These are phyloP conservation scores for Basidiobolus meristosporus DNA, from an alignment of 371 early-diverging fungal genomes.

Conservation along the genomic window DNA sequence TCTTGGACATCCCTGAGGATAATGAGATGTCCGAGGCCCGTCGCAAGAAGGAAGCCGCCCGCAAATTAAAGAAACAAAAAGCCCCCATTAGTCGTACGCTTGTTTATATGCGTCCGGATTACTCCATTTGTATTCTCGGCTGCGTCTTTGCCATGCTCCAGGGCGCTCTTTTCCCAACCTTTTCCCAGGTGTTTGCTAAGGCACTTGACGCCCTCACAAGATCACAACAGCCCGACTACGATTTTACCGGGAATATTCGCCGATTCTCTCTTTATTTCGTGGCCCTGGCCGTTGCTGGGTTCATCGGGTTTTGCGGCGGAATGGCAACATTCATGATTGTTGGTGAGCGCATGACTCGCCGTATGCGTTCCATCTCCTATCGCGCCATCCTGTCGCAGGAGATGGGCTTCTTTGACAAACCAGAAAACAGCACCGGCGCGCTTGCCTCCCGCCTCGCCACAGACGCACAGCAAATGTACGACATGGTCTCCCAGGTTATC, in stretches of 20 bases:
- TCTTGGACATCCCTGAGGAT: too few relatives aligned
- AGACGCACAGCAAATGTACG: constrained; percentile 26
- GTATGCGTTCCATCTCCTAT: neutral
- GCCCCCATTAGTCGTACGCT: too few relatives aligned
- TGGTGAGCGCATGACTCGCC: neutral
- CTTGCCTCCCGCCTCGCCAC: constrained; percentile 56
- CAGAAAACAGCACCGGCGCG: constrained; percentile 5
- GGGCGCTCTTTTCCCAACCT: constrained; percentile 15
- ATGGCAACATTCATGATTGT: neutral
- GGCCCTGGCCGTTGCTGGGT: constrained; percentile 25
- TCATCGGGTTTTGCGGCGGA: constrained; percentile 15
- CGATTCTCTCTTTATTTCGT: constrained; percentile 56
- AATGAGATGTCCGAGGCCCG: too few relatives aligned
- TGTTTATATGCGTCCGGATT: too few relatives aligned
- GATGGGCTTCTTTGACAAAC: neutral
- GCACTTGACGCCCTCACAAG: constrained; percentile 15
- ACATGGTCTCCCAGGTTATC: too few relatives aligned
- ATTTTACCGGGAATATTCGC: too few relatives aligned
- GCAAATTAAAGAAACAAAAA: too few relatives aligned
- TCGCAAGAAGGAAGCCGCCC: too few relatives aligned
- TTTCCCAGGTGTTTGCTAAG: constrained; percentile 25
- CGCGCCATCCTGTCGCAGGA: neutral
- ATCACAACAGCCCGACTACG: constrained; percentile 16
- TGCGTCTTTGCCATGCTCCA: constrained; percentile 6
- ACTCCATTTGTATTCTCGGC: constrained; percentile 5